Base-by-base conservation (phyloP, 805 yeast genomes). In the Myxozyma neglecta region DNA sequence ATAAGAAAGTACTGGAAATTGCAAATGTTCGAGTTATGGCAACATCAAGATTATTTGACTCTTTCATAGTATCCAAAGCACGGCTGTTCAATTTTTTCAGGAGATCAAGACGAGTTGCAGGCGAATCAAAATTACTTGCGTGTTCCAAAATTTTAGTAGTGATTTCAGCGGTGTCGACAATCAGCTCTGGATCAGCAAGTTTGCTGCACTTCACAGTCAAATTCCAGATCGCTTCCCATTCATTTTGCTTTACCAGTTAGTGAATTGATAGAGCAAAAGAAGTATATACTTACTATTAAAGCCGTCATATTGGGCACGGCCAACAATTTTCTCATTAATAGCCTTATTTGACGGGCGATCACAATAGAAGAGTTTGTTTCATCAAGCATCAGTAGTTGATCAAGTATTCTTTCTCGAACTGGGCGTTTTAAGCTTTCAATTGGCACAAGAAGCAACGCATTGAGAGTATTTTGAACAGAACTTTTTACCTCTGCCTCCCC, bases 231-330 rank as follows among this genome's bases (percentile, higher is more conserved):
- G 52, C 59, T 7, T 36, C 29, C 1, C 58, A 47, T 35, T 51
- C 18, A 18, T 18, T 55, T 52, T 63, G 66, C 56, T 57, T 52
- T 9, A 62, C 29, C 46, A 88, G 67, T 9, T 75, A 69, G 3
- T 81, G 58, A 48, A 88, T 74, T 80, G 84, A 32, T 80, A 74
- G 35, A 32, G 42, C 32, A n/a, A 58, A 16, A 13, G 4, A 3
- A 13, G 16, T n/a, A 8, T 20, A 32, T 7, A n/a, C 59, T 34
- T 55, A 55, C 63, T 50, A 61, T 9, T 29, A 52, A 42, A 5
- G 66, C 47, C 3, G 56, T 52, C 64, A 59, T 63, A 36, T 52
- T 60, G 8, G 66, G 66, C 8, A 57, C 39, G 6, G 34, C 32
- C 45, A 60, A 16, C 1, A 63, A 10, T 11, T 51, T 52, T 16